Evolutionary conservation across 1,284 basidiomycete species (phyloP), one percentile per base, ranked within the genome.

Genomic region (Takashimella tepidaria): DNA sequence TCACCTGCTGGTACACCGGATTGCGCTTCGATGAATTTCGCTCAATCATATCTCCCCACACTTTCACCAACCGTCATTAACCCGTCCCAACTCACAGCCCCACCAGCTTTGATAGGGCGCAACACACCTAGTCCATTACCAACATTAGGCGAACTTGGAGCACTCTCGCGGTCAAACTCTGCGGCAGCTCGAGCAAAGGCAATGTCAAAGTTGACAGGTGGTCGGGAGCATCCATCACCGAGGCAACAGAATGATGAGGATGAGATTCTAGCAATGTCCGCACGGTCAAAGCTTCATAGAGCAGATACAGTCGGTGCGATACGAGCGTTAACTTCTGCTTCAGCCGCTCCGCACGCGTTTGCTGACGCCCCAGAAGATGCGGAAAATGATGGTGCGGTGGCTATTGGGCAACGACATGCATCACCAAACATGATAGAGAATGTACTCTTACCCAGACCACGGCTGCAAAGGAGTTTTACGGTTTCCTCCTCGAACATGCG

Each of bases 141-240:
- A 2, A 66, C 68, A 4, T 59, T 75, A 1, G 70, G 68, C 20
- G 72, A 74, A 24, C 55, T 75, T 8, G 54, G 69, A 6, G 67
- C 63, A 20, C 63, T 76, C 0, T 70, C 72, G 40, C 62, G 75
- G 6, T 75, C 74, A 10, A 76, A 76, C 52, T 75, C 73, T 20
- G 68, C 70, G 1, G 68, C 69, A 5, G 73, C 73, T 0, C 47
- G 75, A 24, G 69, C 69, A 11, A 64, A 69, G 21, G 75, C 75
- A 1, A 73, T 76, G 71, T 62, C 64, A 23, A 72, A 71, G 58
- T 58, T 76, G 22, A 76, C 72, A 5, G 75, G 75, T n/a, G 67
- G 69, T 43, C 16, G 46, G 47, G n/a, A 31, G 26, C 53, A 63
- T 25, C 61, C 62, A 20, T 57, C 51, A 44, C 56, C 25, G 31